Conservation (phyloP, 2,329 filamentous ascomycete genomes). For the Paraphaeosphaeria minitans region DNA sequence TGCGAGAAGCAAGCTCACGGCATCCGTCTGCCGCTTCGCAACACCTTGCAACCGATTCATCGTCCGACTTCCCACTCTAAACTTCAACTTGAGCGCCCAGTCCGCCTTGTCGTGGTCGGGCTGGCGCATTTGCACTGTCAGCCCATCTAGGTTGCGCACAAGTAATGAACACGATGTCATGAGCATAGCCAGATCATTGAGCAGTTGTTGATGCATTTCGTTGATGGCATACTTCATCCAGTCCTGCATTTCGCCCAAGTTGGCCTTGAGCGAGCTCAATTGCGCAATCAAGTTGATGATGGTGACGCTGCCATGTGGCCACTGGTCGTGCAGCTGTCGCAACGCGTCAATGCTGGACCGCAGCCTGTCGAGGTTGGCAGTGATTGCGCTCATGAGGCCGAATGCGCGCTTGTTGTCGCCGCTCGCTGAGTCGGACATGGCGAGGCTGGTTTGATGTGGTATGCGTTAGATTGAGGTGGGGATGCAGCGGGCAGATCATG, state of each 20-base stretch:
- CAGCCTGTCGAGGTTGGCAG: slow-evolving; percentile 36
- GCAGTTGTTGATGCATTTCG: slow-evolving; percentile 43
- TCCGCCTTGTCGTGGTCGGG: slow-evolving; percentile 40
- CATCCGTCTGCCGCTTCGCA: slow-evolving; percentile 42
- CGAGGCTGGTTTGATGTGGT: slow-evolving; percentile 13
- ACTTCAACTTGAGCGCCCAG: slow-evolving; percentile 41
- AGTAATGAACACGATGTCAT: slow-evolving; percentile 39
- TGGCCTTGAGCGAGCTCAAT: slow-evolving; percentile 40
- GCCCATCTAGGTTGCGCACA: slow-evolving; percentile 33
- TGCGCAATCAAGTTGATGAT: slow-evolving; percentile 46
- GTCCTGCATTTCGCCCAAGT: slow-evolving; percentile 41
- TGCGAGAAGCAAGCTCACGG: slow-evolving; percentile 35
- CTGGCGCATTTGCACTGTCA: slow-evolving; percentile 34
- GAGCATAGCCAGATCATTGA: slow-evolving; percentile 41
- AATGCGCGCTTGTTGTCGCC: slow-evolving; percentile 37
- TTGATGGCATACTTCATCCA: slow-evolving; percentile 42
- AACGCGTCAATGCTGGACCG: slow-evolving; percentile 40
- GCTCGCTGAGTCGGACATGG: slow-evolving; percentile 30
- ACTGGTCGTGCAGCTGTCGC: slow-evolving; percentile 43
- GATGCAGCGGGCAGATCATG: slow-evolving; percentile 16
- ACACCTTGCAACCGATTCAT: slow-evolving; percentile 40
- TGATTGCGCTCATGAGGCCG: slow-evolving; percentile 35
- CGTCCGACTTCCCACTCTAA: slow-evolving; percentile 34
- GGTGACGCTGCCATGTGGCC: slow-evolving; percentile 35
- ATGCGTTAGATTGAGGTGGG: slow-evolving; percentile 7